Evolutionary conservation across 2,329 filamentous ascomycete species (phyloP), one percentile per base, ranked within the genome.

Genomic region (Trichoderma afroharzianum): DNA sequence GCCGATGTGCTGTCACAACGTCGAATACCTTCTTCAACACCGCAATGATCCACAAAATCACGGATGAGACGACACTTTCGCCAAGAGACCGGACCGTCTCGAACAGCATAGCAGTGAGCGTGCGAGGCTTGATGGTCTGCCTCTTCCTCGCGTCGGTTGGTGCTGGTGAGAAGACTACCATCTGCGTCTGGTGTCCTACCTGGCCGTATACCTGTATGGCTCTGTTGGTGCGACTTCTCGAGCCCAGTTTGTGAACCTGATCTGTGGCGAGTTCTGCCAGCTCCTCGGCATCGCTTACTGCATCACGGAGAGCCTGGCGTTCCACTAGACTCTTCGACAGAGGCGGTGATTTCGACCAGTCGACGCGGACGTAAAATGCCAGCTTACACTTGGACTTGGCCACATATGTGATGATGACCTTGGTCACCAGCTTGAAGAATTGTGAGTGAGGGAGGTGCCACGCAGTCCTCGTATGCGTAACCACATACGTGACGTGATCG

Each of bases 311-410:
- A 18, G 95, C 95, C 81, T 91, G 89, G 8, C 88, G 84, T 80
- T 91, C 88, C n/a, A 92, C 85, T 70, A 92, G 79, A 63, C 85
- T 86, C 79, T 88, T 89, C 18, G 86, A 87, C 55, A 91, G 82
- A 0, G 86, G 84, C 12, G 90, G 91, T 68, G 88, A 84, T 74
- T 90, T 92, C 30, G 89, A 87, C 96, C 96, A 98, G 76, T 94
- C 92, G n/a, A 97, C 89, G 77, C 92, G 92, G 68, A 91, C 93
- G 81, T 93, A 97, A 57, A 98, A 89, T 30, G 94, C 92, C 70
- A 99, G 88, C 82, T 96, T 98, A 81, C 94, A 97, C 80, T 92
- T 94, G 14, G 93, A 94, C 82, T 98, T 98, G 67, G 94, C 91
- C 72, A 95, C 88, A 78, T 98, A 94, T 3, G 96, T 98, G 74